Conservation (phyloP, 768 basidiomycete species). For the Phanerochaete sordida region DNA sequence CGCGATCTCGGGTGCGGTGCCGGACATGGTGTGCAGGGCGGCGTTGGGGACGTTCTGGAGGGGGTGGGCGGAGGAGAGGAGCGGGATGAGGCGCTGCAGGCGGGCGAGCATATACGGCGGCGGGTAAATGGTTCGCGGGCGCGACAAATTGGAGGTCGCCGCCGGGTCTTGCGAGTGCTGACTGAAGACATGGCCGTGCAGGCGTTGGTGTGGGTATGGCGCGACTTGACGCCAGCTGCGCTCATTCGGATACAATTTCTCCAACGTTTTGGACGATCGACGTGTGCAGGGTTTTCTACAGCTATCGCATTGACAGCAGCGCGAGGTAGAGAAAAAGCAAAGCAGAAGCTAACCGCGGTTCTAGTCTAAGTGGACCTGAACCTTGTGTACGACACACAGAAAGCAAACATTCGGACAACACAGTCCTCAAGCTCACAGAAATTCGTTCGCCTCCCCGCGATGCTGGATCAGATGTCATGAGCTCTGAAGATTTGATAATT, state of each 20-base stretch:
- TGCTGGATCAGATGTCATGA: no score
- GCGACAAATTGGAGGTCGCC: not conserved
- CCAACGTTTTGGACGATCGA: not conserved
- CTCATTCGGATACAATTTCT: not conserved
- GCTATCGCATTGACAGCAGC: no score
- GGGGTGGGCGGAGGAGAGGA: not conserved
- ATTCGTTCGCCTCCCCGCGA: no score
- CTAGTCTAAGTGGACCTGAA: no score
- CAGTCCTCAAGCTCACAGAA: no score
- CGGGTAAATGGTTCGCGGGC: not conserved
- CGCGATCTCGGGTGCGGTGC: conserved; percentile 34
- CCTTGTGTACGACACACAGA: no score
- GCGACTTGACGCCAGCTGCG: not conserved
- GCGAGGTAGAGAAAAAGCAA: no score
- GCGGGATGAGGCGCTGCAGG: not conserved
- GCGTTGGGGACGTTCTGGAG: not conserved
- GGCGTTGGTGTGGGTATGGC: not conserved
- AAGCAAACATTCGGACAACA: no score
- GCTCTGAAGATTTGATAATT: no score
- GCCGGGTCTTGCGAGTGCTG: not conserved
- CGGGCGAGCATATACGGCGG: not conserved
- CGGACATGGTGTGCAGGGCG: not conserved
- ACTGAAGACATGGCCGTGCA: not conserved
- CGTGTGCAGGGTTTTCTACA: no score
- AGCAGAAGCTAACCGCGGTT: no score